These are phyloP conservation scores for Chlorella sp. DNA, from an alignment of 139 green algal genomes.

Conservation along the genomic window DNA sequence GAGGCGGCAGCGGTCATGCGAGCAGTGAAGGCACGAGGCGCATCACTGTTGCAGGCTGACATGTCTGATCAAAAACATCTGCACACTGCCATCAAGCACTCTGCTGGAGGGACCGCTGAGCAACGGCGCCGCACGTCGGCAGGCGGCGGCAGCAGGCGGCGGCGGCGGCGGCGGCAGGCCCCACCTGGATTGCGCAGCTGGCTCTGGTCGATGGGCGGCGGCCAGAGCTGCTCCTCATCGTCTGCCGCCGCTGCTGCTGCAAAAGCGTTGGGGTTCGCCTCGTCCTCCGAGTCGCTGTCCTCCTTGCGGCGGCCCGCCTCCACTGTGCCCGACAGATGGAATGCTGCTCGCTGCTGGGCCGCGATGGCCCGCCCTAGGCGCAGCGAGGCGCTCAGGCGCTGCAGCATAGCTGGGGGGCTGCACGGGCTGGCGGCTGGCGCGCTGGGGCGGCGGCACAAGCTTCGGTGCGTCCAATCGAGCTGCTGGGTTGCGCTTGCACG, in stretches of 20 bases:
- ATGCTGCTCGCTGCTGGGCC: background rate
- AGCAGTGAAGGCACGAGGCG: too few relatives aligned
- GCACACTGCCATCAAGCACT: background rate
- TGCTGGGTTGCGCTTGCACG: too few relatives aligned
- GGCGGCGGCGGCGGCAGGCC: background rate
- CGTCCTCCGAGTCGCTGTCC: background rate
- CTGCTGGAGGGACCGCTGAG: too few relatives aligned
- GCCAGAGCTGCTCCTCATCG: background rate
- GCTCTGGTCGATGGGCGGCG: background rate
- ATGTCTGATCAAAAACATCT: background rate
- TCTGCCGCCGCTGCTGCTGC: background rate
- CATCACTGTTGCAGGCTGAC: too few relatives aligned
- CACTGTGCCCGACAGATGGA: background rate
- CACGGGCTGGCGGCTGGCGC: too few relatives aligned
- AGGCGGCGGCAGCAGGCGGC: background rate
- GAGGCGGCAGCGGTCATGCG: too few relatives aligned
- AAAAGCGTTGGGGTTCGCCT: slow-evolving; percentile 8
- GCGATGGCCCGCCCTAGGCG: background rate
- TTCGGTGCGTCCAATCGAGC: too few relatives aligned
- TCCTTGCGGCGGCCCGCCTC: background rate
- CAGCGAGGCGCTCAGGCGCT: background rate
- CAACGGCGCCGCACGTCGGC: too few relatives aligned
- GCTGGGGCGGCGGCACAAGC: too few relatives aligned
- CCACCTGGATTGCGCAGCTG: background rate
- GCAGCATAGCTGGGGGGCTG: too few relatives aligned